Evolutionary conservation across 108 stramenopile species (phyloP).

Genomic region (Stephanodiscus minutulus): DNA sequence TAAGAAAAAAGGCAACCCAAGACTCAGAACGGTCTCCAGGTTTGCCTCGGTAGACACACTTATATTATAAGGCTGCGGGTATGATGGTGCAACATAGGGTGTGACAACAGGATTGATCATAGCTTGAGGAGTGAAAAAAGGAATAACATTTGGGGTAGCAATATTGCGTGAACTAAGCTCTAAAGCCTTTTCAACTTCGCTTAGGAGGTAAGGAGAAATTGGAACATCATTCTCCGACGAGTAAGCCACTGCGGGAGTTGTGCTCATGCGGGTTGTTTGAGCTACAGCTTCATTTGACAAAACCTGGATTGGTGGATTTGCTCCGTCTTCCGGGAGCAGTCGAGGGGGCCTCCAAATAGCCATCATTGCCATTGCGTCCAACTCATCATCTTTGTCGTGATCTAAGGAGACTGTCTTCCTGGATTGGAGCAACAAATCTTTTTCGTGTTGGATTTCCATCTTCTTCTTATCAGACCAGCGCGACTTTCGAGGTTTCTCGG

Average conservation of each 20-base stretch:
- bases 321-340: slow-evolving; percentile 53
- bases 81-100: slow-evolving; percentile 18
- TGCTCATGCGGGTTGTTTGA: slow-evolving; percentile 66
- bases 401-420: slow-evolving; percentile 65
- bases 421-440: slow-evolving; percentile 73
- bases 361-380: slow-evolving; percentile 56
- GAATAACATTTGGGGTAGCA: slow-evolving; percentile 61
- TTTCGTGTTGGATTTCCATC: slow-evolving; percentile 72
- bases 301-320: slow-evolving; percentile 63
- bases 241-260: slow-evolving; percentile 51
- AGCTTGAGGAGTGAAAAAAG: slow-evolving; percentile 75
- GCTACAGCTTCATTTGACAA: slow-evolving; percentile 62
- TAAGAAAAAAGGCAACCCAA: slow-evolving; percentile 61
- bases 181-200: slow-evolving; percentile 80
- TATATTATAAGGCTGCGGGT: slow-evolving; percentile 11
- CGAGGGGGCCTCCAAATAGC: slow-evolving; percentile 51
- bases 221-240: slow-evolving; percentile 66
- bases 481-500: slow-evolving; percentile 38
- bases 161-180: slow-evolving; percentile 73
- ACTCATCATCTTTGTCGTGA: slow-evolving; percentile 55
- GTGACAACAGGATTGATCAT: slow-evolving; percentile 30
- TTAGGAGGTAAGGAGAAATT: slow-evolving; percentile 63
- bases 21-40: slow-evolving; percentile 35
- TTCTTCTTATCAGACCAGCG: slow-evolving; percentile 68
- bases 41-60: slow-evolving; percentile 35